Evolutionary conservation across 352 stramenopile species (phyloP).

Genomic region (Pythium pyrilobum): DNA sequence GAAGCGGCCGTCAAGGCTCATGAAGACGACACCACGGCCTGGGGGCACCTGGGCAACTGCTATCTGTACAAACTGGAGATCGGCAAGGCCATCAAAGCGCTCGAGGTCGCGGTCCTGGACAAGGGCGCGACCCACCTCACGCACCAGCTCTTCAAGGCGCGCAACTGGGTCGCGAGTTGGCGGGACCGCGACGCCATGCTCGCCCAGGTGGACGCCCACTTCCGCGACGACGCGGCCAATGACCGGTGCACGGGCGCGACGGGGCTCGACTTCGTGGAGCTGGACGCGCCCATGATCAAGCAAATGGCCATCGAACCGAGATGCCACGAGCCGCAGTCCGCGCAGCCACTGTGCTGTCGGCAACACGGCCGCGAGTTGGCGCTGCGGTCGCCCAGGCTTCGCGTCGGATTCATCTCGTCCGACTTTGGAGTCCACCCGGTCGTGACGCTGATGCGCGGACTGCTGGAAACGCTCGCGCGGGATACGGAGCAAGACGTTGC

Average conservation of each 20-base stretch:
- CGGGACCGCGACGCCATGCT: constrained; percentile 44
- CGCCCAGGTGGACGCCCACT: constrained; percentile 22
- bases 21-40: constrained; percentile 37
- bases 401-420: constrained; percentile 70
- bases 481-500: constrained; percentile 23
- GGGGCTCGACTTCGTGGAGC: constrained; percentile 44
- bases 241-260: constrained; percentile 16
- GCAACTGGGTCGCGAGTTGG: constrained; percentile 71
- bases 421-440: constrained; percentile 84
- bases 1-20: constrained; percentile 46
- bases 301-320: neutral
- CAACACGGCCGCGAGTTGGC: neutral
- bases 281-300: constrained; percentile 26
- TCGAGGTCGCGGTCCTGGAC: constrained; percentile 43
- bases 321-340: neutral
- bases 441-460: constrained; percentile 53
- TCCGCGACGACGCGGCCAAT: constrained; percentile 20
- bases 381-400: constrained; percentile 29
- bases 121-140: constrained; percentile 29
- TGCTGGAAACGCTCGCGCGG: constrained; percentile 42
- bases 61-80: constrained; percentile 56
- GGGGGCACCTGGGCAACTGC: constrained; percentile 65
- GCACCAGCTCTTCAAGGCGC: constrained; percentile 52
- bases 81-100: constrained; percentile 30
- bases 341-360: constrained; percentile 3